Evolutionary conservation across 495 filamentous ascomycete genomes (phyloP).

Genomic region (Penicillium maclennaniae): DNA sequence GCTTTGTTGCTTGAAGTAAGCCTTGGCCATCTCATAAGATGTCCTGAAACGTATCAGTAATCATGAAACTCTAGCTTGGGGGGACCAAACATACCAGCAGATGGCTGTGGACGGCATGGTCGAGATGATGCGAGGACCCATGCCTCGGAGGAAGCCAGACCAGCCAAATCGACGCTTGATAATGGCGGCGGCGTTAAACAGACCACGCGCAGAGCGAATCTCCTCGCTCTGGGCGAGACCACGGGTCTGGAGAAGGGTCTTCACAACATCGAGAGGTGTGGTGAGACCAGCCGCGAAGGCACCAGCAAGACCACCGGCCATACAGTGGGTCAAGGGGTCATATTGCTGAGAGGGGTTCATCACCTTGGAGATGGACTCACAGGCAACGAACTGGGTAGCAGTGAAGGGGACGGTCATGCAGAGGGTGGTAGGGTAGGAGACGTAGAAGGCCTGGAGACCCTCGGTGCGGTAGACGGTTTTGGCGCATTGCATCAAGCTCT

Average conservation of each 20-base stretch:
- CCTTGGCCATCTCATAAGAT: constrained; percentile 77
- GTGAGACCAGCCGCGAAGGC: constrained; percentile 91
- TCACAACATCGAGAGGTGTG: constrained; percentile 95
- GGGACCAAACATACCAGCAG: constrained; percentile 72
- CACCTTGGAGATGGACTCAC: constrained; percentile 90
- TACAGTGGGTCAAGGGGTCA: constrained; percentile 88
- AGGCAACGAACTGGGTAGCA: constrained; percentile 91
- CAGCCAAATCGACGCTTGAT: constrained; percentile 82
- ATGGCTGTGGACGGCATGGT: constrained; percentile 99
- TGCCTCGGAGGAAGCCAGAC: constrained; percentile 85
- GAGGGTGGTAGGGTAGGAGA: constrained; percentile 96
- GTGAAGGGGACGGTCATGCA: constrained; percentile 99
- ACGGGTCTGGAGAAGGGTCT: constrained; percentile 92
- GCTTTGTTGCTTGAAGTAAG: constrained; percentile 56
- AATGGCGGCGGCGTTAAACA: constrained; percentile 75
- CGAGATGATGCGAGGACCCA: constrained; percentile 86
- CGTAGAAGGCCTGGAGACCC: constrained; percentile 89
- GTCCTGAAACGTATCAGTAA: constrained; percentile 46
- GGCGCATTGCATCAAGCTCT: constrained; percentile 79
- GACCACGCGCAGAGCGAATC: constrained; percentile 77
- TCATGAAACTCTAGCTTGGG: neutral
- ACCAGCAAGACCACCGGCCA: constrained; percentile 86
- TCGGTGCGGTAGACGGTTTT: constrained; percentile 80
- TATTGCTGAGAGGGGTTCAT: constrained; percentile 84
- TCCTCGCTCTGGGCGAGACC: constrained; percentile 77